A percentile compares a stretch with the other conserved stretches of the same genome.
phyloP scores from a whole-genome alignment of 352 stramenopile species.

The Globisporangium perplexum region DNA sequence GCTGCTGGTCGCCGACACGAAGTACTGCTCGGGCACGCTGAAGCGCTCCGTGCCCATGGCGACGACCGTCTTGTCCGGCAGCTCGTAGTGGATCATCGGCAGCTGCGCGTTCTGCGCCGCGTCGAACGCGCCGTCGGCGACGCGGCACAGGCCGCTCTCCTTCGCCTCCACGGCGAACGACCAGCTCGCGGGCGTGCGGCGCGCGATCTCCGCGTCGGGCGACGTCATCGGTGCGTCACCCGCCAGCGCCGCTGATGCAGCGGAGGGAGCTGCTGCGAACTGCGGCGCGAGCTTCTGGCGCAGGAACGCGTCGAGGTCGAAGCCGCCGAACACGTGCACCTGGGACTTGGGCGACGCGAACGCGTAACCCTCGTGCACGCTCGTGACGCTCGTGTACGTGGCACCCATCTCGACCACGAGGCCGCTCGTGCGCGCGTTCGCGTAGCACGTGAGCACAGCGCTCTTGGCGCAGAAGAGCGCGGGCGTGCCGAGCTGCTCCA shows the following conservation, averaged over 20 bases:
- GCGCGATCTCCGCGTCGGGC: constrained; percentile 18
- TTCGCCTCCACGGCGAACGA: constrained; percentile 64
- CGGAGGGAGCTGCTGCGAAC: constrained; percentile 3
- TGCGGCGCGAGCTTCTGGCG: constrained; percentile 44
- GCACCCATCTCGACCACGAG: constrained; percentile 78
- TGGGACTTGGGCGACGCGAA: constrained; percentile 61
- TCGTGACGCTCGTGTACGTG: constrained; percentile 71
- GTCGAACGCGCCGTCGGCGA: constrained; percentile 65
- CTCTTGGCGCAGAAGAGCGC: constrained; percentile 82
- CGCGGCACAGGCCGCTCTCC: constrained; percentile 66
- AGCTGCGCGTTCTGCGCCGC: constrained; percentile 67
- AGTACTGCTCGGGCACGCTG: constrained; percentile 88
- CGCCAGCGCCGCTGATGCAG: not conserved
- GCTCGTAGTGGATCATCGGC: constrained; percentile 73
- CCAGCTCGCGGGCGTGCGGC: constrained; percentile 25
- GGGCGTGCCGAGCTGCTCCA: constrained; percentile 70
- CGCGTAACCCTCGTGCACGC: constrained; percentile 74
- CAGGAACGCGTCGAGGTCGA: constrained; percentile 64
- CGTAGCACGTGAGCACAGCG: constrained; percentile 76
- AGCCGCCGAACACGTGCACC: constrained; percentile 47
- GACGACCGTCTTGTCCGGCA: constrained; percentile 81
- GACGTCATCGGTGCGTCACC: constrained; percentile 16
- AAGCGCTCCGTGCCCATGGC: constrained; percentile 84
- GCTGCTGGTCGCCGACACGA: constrained; percentile 24
- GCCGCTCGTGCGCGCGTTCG: constrained; percentile 74